Evolutionary conservation across 352 stramenopile genomes (phyloP), one percentile per base, ranked within the genome.

Genomic region (Globisporangium heterothallicum): DNA sequence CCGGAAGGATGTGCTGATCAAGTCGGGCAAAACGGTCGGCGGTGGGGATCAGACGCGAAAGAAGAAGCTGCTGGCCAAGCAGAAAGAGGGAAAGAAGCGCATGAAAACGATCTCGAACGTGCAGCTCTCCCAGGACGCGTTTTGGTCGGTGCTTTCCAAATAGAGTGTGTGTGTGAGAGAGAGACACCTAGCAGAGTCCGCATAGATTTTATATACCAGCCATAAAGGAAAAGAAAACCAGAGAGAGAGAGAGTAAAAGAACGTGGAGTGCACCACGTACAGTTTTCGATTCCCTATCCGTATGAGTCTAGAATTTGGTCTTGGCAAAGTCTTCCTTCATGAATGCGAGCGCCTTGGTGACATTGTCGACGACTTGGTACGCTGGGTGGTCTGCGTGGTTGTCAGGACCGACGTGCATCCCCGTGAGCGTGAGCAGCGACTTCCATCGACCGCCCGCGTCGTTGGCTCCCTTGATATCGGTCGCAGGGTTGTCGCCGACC

Each of bases 1-100:
- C 70, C 88, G 97, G 42, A 99, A 99, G 63, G 83, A 94, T 32
- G 94, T 98, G 21, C 66, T 99, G 4, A 96, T 95, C 35, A 98
- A 98, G 63, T 96, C 84, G 4, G 84, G 86, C 43, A 99, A 99
- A 58, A 94, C 76, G 0, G 97, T 99, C 14, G 97, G 97, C 41
- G 96, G 97, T 24, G 97, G 97, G 8, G 97, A 99, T 64, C 79
- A 93, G 38, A 98, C 93, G 43, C 77, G 97, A 45, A 99, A 99
- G 70, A 98, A 98, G 59, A 99, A 99, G 63, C 78, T 99, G 26
- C 67, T 99, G 12, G 96, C 98, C 59, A 99, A 99, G 74, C 97
- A 99, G 69, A 99, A 99, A 67, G 76, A 96, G 52, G 97, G 97
- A 56, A 99, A 99, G 78, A 97, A 97, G 55, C 90, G 92, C 52